A percentile compares a stretch with the other conserved stretches of the same genome.
These are phyloP conservation scores for Microdochium trichocladiopsis DNA, from an alignment of 2,329 filamentous ascomycete species.

Conservation along the genomic window DNA sequence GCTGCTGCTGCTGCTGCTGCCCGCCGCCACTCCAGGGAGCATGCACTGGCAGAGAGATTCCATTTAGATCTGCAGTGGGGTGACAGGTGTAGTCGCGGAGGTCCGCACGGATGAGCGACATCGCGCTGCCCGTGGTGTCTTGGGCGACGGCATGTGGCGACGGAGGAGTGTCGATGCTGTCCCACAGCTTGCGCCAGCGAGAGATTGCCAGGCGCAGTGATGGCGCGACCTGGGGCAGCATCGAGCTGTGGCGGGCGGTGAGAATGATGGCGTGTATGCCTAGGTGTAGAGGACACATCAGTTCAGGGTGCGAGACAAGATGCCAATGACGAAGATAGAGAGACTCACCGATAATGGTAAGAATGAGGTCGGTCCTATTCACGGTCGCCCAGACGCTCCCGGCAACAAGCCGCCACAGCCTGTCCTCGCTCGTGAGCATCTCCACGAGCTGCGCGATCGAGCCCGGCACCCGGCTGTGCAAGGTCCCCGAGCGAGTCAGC, in stretches of 20 bases:
- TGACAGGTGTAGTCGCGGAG: too few relatives aligned
- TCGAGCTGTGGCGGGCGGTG: constrained; percentile 7
- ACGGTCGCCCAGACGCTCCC: background rate
- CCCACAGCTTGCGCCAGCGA: constrained; percentile 14
- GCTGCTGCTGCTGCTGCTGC: too few relatives aligned
- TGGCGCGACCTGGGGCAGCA: constrained; percentile 3
- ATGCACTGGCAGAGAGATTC: too few relatives aligned
- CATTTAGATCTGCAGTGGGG: too few relatives aligned
- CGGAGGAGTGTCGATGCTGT: background rate
- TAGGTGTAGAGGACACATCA: background rate
- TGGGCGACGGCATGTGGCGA: background rate
- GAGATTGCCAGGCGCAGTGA: constrained; percentile 7
- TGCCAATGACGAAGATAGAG: constrained; percentile 4
- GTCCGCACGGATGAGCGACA: too few relatives aligned
- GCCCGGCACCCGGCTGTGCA: background rate
- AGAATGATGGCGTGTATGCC: constrained; percentile 1
- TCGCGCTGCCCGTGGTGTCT: too few relatives aligned
- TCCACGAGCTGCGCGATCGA: background rate
- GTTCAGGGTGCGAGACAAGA: background rate
- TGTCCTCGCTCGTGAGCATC: background rate
- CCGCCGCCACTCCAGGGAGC: too few relatives aligned
- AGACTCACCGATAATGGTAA: background rate
- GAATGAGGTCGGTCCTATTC: background rate
- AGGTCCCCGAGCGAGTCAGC: background rate
- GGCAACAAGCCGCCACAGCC: background rate